These are phyloP conservation scores for Lentinula raphanica DNA, from an alignment of 768 basidiomycete genomes.

Conservation along the genomic window DNA sequence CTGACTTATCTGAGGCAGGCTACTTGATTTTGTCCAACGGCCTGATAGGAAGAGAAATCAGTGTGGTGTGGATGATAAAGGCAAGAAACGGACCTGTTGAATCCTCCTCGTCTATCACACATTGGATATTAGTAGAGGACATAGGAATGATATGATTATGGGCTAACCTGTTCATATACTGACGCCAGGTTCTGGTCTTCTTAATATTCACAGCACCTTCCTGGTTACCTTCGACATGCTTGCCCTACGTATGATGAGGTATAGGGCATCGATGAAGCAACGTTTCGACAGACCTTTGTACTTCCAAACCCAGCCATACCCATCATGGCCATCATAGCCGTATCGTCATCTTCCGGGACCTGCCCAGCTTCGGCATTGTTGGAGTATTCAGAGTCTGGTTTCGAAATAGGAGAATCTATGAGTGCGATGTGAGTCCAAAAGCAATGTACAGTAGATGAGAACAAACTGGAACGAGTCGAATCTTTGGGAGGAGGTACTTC, in stretches of 20 bases:
- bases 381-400: slow-evolving; percentile 32
- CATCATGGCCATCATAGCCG: slow-evolving; percentile 87
- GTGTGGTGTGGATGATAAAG: slow-evolving; percentile 2
- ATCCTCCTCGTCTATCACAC: slow-evolving; percentile 65
- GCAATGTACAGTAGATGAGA: background rate
- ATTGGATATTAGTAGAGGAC: slow-evolving; percentile 10
- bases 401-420: slow-evolving; percentile 17
- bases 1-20: background rate
- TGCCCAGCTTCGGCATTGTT: slow-evolving; percentile 45
- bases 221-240: slow-evolving; percentile 78
- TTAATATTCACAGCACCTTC: slow-evolving; percentile 62
- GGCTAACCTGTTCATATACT: slow-evolving; percentile 92
- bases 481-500: slow-evolving; percentile 17
- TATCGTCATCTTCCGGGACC: slow-evolving; percentile 61
- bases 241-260: slow-evolving; percentile 44
- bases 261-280: background rate
- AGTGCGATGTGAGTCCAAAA: slow-evolving; percentile 9
- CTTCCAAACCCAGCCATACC: slow-evolving; percentile 83
- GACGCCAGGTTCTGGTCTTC: slow-evolving; percentile 89
- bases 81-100: slow-evolving; percentile 56
- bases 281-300: slow-evolving; percentile 62
- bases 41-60: slow-evolving; percentile 34
- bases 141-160: slow-evolving; percentile 4
- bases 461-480: background rate
- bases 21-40: slow-evolving; percentile 96